Evolutionary conservation across 192 early-diverging fungal species (phyloP), one percentile per base, ranked within the genome.

Genomic region (Chytriomyces sp.): DNA sequence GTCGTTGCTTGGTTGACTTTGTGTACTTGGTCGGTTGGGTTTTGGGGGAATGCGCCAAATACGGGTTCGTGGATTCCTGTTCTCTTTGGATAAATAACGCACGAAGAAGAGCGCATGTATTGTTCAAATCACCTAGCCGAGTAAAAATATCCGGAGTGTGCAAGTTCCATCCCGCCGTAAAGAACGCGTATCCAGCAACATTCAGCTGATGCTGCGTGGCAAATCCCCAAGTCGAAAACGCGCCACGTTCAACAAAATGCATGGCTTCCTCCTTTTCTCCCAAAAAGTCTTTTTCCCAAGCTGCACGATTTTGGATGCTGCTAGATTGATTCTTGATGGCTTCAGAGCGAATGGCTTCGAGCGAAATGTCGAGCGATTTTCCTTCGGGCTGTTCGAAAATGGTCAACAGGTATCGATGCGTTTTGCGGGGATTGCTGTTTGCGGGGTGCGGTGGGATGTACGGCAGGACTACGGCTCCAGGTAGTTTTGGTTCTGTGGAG

Each of bases 391-490:
- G 87, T 60, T 81, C 77, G 70, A 84, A 75, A 1, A 80, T 71
- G 45, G 64, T 64, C 50, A 88, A 35, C n/a, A 87, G 43, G 62
- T 87, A 87, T 9, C 87, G 78, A 44, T 84, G 82, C 45, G 61
- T 46, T 45, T 80, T 81, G 5, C 77, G 64, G 18, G 87, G 87
- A 73, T 87, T 84, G 63, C 80, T 82, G 48, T 79, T 72, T 6
- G 87, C 64, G 11, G 87, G 87, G 64, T 88, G 87, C 6, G 83
- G 86, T 5, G 87, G 87, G 5, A 87, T 81, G 68, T 87, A 88
- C 10, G 82, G 82, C 47, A 85, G 81, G 1, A 88, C 64, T 47
- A 84, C 81, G 13, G 66, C 84, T 8, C 87, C 87, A n/a, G 82
- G 78, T 20, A 83, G 59, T 2, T 43, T 53, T 18, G 83, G 79